phyloP scores from a whole-genome alignment of 306 rosid species.

The Trifolium fragiferum region DNA sequence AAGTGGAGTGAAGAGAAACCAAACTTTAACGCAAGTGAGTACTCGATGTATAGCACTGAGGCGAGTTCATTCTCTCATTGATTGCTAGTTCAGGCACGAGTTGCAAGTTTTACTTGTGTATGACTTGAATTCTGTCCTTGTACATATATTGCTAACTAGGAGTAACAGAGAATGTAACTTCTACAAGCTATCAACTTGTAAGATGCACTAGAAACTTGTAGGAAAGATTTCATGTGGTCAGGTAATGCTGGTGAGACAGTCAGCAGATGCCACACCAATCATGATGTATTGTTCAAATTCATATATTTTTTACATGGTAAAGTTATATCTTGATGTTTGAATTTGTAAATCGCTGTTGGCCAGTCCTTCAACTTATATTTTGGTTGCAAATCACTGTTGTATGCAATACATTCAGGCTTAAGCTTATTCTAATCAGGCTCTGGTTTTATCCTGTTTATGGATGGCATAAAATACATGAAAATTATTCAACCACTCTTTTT shows the following conservation, averaged over 20 bases:
- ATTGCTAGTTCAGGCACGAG: conserved; percentile 49
- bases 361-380: conserved; percentile 16
- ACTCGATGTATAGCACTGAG: conserved; percentile 78
- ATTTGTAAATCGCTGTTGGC: conserved; percentile 38
- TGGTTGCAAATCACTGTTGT: conserved; percentile 39
- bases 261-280: conserved; percentile 38
- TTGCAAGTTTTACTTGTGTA: conserved; percentile 43
- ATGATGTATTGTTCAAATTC: conserved; percentile 46
- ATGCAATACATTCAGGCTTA: conserved; percentile 18
- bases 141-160: conserved; percentile 52
- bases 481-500: background rate
- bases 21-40: conserved; percentile 81
- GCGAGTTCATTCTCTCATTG: conserved; percentile 78
- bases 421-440: background rate
- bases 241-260: conserved; percentile 39
- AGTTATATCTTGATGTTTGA: conserved; percentile 46
- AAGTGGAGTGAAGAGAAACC: conserved; percentile 92
- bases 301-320: conserved; percentile 44
- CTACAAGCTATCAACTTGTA: conserved; percentile 37
- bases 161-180: conserved; percentile 40
- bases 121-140: conserved; percentile 43
- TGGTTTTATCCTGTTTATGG: conserved; percentile 1
- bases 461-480: background rate
- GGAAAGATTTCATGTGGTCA: conserved; percentile 39
- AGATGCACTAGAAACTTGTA: conserved; percentile 38